phyloP scores from a whole-genome alignment of 306 rosid genomes.

The Quercus ilex region DNA sequence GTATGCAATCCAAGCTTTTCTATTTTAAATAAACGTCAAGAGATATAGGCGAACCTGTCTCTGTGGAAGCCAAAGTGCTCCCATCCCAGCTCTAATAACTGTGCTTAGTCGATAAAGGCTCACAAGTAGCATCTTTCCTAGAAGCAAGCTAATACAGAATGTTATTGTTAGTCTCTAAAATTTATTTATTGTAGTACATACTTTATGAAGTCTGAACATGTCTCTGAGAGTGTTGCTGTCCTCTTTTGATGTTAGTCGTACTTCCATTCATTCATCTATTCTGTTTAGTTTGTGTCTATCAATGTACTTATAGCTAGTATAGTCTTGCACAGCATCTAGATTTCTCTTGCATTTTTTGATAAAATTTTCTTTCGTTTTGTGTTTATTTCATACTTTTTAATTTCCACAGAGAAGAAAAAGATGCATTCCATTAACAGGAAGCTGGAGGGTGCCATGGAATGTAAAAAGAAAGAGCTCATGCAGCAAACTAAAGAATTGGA shows the following conservation, averaged over 20 bases:
- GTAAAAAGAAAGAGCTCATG: conserved; percentile 19
- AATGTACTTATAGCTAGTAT: neutral
- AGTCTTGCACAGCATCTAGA: neutral
- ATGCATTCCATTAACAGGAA: conserved; percentile 4
- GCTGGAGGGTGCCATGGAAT: conserved; percentile 18
- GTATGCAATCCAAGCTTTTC: too few relatives aligned
- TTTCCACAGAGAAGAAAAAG: conserved; percentile 17
- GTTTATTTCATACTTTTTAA: neutral
- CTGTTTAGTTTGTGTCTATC: neutral
- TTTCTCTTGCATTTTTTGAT: neutral
- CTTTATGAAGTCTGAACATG: neutral
- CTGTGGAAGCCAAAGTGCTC: too few relatives aligned
- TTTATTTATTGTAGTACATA: too few relatives aligned
- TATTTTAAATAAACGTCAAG: too few relatives aligned
- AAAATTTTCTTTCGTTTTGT: conserved; percentile 2
- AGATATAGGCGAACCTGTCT: too few relatives aligned
- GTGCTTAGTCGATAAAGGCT: neutral
- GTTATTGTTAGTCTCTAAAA: too few relatives aligned
- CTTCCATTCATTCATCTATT: neutral
- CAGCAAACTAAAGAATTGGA: conserved; percentile 10
- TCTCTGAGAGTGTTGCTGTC: neutral
- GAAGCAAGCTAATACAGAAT: neutral
- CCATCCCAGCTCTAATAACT: too few relatives aligned
- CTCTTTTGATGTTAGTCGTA: neutral
- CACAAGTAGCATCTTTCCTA: neutral